phyloP scores from a whole-genome alignment of 2,329 filamentous ascomycete genomes.

The Xylariales sp. region DNA sequence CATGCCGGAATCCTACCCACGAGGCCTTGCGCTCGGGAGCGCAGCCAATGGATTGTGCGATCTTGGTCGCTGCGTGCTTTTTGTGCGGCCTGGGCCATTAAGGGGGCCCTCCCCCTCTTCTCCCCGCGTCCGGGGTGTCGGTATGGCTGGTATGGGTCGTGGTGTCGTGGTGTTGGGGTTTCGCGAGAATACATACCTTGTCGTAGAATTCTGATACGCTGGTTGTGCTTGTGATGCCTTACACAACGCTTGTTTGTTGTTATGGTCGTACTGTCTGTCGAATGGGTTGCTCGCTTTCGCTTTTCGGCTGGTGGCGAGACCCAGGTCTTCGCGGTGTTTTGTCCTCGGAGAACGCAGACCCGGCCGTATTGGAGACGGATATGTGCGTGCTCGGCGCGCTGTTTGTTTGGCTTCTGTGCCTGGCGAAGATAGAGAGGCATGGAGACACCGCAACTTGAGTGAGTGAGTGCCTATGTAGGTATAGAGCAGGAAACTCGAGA shows the following conservation, averaged over 20 bases:
- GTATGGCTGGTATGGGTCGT: not conserved
- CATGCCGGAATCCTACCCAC: slow-evolving; percentile 18
- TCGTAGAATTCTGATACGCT: not conserved
- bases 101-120: not conserved
- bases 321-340: not conserved
- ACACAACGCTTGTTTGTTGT: not conserved
- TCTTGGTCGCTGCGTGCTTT: too few relatives aligned
- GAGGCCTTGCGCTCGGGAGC: slow-evolving; percentile 8
- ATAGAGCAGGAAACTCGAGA: slow-evolving; percentile 15
- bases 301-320: too few relatives aligned
- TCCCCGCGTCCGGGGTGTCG: not conserved
- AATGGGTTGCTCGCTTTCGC: not conserved
- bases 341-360: not conserved
- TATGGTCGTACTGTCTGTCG: not conserved
- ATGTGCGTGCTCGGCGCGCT: not conserved
- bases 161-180: not conserved
- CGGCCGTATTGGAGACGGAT: not conserved
- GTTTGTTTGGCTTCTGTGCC: slow-evolving; percentile 1
- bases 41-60: slow-evolving; percentile 9
- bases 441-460: not conserved
- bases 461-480: not conserved
- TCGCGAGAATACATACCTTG: not conserved
- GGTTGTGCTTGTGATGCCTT: slow-evolving; percentile 3
- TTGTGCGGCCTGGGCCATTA: not conserved
- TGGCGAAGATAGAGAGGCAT: not conserved